Conservation (phyloP, 2,329 filamentous ascomycete genomes). For the Cercospora citrullina region DNA sequence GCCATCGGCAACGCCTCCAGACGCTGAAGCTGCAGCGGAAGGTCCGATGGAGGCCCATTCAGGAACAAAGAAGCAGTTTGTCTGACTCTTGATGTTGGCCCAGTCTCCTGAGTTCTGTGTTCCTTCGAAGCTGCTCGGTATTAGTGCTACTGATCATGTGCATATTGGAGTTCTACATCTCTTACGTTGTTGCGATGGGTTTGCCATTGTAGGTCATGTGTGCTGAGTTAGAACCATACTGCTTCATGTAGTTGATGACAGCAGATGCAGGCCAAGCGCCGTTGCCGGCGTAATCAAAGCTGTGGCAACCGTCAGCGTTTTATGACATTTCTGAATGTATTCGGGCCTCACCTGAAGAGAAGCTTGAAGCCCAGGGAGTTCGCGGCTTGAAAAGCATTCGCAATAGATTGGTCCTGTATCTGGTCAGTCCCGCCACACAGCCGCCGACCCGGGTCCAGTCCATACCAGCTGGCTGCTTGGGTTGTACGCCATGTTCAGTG, state of each 20-base stretch:
- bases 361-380: conserved; percentile 49
- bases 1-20: conserved; percentile 43
- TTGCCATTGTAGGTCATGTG: conserved; percentile 54
- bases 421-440: not conserved
- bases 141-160: not conserved
- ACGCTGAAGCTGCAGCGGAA: conserved; percentile 9
- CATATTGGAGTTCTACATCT: not conserved
- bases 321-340: too few species aligned
- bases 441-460: not conserved
- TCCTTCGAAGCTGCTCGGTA: conserved; percentile 47
- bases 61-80: conserved; percentile 49
- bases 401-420: conserved; percentile 47
- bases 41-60: conserved; percentile 50
- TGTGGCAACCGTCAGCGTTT: not conserved
- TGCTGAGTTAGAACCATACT: conserved; percentile 47
- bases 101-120: conserved; percentile 46
- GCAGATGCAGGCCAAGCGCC: conserved; percentile 40
- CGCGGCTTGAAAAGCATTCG: conserved; percentile 47
- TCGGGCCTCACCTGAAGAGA: conserved; percentile 48
- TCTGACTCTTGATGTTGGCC: conserved; percentile 44
- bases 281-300: conserved; percentile 57
- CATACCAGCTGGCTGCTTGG: conserved; percentile 35
- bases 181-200: conserved; percentile 53
- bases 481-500: conserved; percentile 51
- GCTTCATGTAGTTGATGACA: conserved; percentile 47